Evolutionary conservation across 2,329 filamentous ascomycete species (phyloP).

Genomic region (Alternaria metachromatica): DNA sequence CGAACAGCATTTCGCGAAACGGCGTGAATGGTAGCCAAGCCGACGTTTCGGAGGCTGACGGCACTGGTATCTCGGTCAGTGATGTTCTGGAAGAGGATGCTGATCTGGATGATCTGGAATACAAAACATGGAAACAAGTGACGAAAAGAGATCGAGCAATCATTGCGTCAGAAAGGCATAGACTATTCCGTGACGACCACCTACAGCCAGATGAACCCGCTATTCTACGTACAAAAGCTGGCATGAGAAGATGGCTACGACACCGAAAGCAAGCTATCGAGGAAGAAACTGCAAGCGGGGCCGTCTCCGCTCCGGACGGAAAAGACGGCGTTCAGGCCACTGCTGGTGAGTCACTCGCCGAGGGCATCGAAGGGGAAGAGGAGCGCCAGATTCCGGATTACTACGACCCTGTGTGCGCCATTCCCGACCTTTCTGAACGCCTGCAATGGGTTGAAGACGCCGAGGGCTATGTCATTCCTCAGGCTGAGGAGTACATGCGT

Average conservation of each 20-base stretch:
- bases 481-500: conserved; percentile 81
- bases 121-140: conserved; percentile 98
- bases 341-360: conserved; percentile 79
- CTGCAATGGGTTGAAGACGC: conserved; percentile 89
- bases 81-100: conserved; percentile 75
- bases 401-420: conserved; percentile 84
- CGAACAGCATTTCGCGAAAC: conserved; percentile 70
- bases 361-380: conserved; percentile 85
- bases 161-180: conserved; percentile 82
- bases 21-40: conserved; percentile 70
- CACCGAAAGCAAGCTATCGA: conserved; percentile 71
- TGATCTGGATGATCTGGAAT: conserved; percentile 87
- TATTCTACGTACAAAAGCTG: conserved; percentile 80
- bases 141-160: conserved; percentile 94
- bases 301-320: conserved; percentile 56
- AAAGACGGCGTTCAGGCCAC: conserved; percentile 56
- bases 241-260: conserved; percentile 87
- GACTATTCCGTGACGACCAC: conserved; percentile 83
- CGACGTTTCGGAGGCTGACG: conserved; percentile 89
- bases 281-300: conserved; percentile 53
- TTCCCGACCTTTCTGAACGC: conserved; percentile 81
- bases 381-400: conserved; percentile 90
- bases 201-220: conserved; percentile 89
- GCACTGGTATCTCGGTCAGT: conserved; percentile 68
- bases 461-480: conserved; percentile 87